These are phyloP conservation scores for Selaginella moellendorffii DNA, from an alignment of 75 land plant species.

Conservation along the genomic window DNA sequence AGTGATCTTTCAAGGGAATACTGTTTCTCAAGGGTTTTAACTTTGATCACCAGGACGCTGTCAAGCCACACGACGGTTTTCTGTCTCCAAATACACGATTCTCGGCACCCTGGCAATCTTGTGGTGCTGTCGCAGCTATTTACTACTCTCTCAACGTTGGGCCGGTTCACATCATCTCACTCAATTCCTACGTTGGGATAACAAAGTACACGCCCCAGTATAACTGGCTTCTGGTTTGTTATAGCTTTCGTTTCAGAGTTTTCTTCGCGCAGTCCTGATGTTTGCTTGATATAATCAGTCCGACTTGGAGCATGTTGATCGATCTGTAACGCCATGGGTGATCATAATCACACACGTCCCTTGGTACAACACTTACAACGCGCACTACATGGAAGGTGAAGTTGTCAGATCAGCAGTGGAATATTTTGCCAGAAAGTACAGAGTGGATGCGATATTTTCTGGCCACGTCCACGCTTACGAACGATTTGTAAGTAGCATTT, in stretches of 20 bases:
- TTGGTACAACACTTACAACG: constrained; percentile 6
- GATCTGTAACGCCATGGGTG: constrained; percentile 4
- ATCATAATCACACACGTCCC: constrained; percentile 6
- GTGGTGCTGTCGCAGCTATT: neutral
- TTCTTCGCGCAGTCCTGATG: neutral
- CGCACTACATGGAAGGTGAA: constrained; percentile 4
- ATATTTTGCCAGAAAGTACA: neutral
- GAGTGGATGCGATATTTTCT: constrained; percentile 2
- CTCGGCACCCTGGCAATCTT: constrained; percentile 3
- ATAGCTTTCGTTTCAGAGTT: neutral
- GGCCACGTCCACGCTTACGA: neutral
- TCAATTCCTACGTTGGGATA: neutral
- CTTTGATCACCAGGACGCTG: neutral
- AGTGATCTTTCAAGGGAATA: too few species aligned
- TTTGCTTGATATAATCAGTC: neutral
- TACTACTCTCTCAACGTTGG: constrained; percentile 5
- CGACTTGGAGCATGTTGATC: constrained; percentile 1
- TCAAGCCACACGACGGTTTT: constrained; percentile 6
- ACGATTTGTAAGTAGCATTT: neutral
- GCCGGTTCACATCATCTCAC: constrained; percentile 3
- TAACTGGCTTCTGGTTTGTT: constrained; percentile 4
- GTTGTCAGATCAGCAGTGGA: neutral
- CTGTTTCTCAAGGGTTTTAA: neutral
- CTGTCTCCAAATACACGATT: constrained; percentile 4
- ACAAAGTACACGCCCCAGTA: constrained; percentile 4